Evolutionary conservation across 306 rosid species (phyloP), one percentile per base, ranked within the genome.

Genomic region (Geum urbanum): DNA sequence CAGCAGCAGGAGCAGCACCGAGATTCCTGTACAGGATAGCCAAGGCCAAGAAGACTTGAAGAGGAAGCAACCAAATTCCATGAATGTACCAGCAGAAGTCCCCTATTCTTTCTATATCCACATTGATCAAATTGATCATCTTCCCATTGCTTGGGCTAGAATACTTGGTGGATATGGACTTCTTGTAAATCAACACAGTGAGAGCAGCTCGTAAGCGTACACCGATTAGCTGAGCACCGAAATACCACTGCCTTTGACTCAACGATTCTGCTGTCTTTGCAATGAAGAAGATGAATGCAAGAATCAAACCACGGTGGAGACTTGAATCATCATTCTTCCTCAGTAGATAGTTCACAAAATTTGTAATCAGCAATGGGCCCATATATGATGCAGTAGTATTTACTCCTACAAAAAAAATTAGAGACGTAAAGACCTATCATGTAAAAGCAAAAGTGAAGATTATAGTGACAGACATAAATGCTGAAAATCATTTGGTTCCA

Each of bases 1-100:
- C 91, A 63, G 81, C 19, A 13, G 98, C 86, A 50, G 98, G 32
- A 89, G 65, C 78, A 12, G 63, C 79, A 0, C 98, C 98, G 40
- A 92, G 76, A 74, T 92, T 92, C 77, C 76, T 80, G 84, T 86
- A 84, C 10, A 90, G 92, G 64, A 92, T 86, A 43, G 83, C 43
- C 68, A 86, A 77, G 18, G 98, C 98, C 63, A 92, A 74, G 62
- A 88, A 40, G 2, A 92, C 78, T 74, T 92, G 97, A 71, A 92
- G 81, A 3, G 98, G 98, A 77, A 90, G 97, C 84, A 92, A 66
- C 98, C 98, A 92, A 73, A 90, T 72, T 46, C 94, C 88, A 69
- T 92, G 97, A 72, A 88, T 58, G 73, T 81, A 81, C 97, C 88
- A 86, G 52, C 90, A 86, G 79, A 87, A 92, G 55, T 88, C 98